phyloP scores from a whole-genome alignment of 78 protist genomes.

The Dictyostelium brefeldianum region DNA sequence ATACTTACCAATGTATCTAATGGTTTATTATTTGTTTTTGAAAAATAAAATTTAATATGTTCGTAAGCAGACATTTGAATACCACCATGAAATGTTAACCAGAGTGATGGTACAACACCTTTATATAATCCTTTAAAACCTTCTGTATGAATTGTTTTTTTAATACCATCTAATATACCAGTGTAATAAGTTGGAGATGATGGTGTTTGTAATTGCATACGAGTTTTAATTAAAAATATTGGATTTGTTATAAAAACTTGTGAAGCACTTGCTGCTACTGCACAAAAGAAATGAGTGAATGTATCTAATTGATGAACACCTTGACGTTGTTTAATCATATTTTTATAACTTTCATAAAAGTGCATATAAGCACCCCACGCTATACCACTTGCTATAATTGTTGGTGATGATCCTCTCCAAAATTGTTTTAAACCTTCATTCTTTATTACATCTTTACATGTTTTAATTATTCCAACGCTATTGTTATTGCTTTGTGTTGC shows the following conservation, averaged over 20 bases:
- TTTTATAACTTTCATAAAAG: constrained; percentile 52
- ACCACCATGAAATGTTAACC: constrained; percentile 80
- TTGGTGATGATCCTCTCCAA: constrained; percentile 75
- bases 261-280: constrained; percentile 39
- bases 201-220: constrained; percentile 64
- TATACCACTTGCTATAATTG: constrained; percentile 44
- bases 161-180: constrained; percentile 62
- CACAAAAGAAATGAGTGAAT: constrained; percentile 18
- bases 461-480: neutral
- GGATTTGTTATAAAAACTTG: constrained; percentile 80
- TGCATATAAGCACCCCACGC: constrained; percentile 82
- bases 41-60: constrained; percentile 44
- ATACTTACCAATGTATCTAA: constrained; percentile 18
- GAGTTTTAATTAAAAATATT: constrained; percentile 69
- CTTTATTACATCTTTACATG: constrained; percentile 15
- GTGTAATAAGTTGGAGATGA: constrained; percentile 54
- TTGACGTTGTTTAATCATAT: constrained; percentile 6
- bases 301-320: neutral
- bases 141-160: constrained; percentile 39
- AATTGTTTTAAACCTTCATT: constrained; percentile 77
- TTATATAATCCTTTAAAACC: constrained; percentile 72
- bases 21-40: neutral
- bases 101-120: constrained; percentile 68
- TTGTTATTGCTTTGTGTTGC: neutral
- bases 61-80: constrained; percentile 70